phyloP scores from a whole-genome alignment of 192 early-diverging fungal species.

The Paraglomus occultum region DNA sequence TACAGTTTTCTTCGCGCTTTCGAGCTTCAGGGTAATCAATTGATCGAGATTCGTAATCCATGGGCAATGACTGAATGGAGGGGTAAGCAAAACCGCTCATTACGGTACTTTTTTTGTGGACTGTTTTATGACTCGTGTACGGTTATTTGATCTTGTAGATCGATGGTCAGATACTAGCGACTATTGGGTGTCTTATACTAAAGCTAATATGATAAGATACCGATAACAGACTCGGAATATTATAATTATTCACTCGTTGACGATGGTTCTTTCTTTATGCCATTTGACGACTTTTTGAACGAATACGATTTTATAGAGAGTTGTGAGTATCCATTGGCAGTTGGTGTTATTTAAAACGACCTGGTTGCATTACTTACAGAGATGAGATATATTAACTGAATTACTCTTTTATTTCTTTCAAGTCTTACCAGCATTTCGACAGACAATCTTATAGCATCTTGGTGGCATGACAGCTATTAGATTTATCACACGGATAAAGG shows the following conservation, averaged over 20 bases:
- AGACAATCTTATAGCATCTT: no score
- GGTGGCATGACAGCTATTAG: no score
- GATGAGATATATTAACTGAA: no score
- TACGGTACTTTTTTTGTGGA: background rate
- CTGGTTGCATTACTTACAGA: no score
- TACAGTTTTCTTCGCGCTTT: conserved; percentile 42
- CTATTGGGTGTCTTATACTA: background rate
- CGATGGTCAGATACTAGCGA: background rate
- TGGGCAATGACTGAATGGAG: conserved; percentile 52
- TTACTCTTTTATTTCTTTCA: no score
- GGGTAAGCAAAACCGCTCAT: conserved; percentile 28
- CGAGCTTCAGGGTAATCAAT: conserved; percentile 33
- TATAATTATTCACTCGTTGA: conserved; percentile 7
- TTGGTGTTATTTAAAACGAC: no score
- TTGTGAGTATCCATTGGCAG: background rate
- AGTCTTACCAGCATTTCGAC: no score
- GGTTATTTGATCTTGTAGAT: background rate
- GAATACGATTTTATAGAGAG: background rate
- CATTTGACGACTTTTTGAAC: background rate
- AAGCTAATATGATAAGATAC: background rate
- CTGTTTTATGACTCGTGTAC: no score
- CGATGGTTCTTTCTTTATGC: conserved; percentile 14
- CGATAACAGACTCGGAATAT: no score
- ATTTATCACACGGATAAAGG: no score
- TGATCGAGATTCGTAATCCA: conserved; percentile 46